These are phyloP conservation scores for Cicer chorassanicum DNA, from an alignment of 306 rosid species.

Conservation along the genomic window DNA sequence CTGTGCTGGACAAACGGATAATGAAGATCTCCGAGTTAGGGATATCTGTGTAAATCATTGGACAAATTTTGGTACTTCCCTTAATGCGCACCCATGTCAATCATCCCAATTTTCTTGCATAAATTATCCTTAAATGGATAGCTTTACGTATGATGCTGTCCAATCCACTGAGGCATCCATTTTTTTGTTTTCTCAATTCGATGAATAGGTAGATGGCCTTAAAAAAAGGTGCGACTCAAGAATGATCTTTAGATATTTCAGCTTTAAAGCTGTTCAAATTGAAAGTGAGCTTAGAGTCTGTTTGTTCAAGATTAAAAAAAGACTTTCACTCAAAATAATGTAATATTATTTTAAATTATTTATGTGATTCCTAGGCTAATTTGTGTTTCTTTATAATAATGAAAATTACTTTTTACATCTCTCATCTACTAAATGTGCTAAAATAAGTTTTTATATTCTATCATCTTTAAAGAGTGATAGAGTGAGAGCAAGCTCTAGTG, in stretches of 20 bases:
- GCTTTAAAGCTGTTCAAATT: background rate
- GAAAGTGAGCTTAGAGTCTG: background rate
- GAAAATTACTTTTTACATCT: too few relatives aligned
- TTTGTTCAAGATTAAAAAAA: background rate
- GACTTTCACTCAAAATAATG: too few relatives aligned
- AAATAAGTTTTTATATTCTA: too few relatives aligned
- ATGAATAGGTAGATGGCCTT: slow-evolving; percentile 1
- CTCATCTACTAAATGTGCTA: too few relatives aligned
- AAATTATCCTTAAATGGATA: slow-evolving; percentile 26
- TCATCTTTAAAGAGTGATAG: too few relatives aligned
- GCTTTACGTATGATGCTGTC: slow-evolving; percentile 21
- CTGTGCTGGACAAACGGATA: slow-evolving; percentile 61
- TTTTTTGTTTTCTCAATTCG: slow-evolving; percentile 7
- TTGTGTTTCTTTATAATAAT: too few relatives aligned
- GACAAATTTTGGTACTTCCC: slow-evolving; percentile 24
- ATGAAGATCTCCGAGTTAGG: slow-evolving; percentile 83
- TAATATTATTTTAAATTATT: too few relatives aligned
- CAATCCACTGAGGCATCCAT: slow-evolving; percentile 23
- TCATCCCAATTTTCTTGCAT: slow-evolving; percentile 25
- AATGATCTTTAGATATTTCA: background rate
- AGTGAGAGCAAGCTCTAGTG: too few relatives aligned
- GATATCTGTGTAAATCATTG: slow-evolving; percentile 59
- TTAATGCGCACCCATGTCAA: slow-evolving; percentile 34
- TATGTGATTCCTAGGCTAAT: too few relatives aligned
- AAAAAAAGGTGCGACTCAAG: slow-evolving; percentile 14